Percentiles rank a stretch among this genome's conserved stretches.
phyloP scores from a whole-genome alignment of 768 basidiomycete species.

The Agaricus subrufescens region DNA sequence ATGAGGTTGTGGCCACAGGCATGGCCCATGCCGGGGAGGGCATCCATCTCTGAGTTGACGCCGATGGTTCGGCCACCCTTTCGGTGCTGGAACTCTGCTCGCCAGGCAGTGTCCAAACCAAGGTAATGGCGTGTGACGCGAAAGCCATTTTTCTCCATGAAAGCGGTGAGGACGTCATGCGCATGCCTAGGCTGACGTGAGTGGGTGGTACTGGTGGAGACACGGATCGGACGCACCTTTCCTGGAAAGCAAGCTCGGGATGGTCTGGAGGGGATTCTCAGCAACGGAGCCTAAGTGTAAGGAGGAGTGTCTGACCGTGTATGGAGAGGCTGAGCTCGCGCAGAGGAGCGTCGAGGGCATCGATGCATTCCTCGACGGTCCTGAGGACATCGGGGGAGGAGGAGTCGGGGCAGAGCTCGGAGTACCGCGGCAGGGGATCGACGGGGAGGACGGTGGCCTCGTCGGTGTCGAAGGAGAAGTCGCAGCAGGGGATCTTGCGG shows the following conservation, averaged over 20 bases:
- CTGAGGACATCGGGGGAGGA: conserved; percentile 34
- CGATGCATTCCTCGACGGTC: conserved; percentile 51
- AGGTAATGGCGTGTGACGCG: conserved; percentile 67
- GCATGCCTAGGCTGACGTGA: conserved; percentile 46
- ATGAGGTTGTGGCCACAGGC: conserved; percentile 85
- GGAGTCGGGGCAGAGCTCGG: conserved; percentile 15
- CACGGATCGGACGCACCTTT: conserved; percentile 40
- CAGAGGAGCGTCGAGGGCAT: conserved; percentile 46
- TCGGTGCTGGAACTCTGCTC: conserved; percentile 63
- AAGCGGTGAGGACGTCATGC: conserved; percentile 62
- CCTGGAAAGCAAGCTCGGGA: conserved; percentile 64
- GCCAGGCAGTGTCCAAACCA: conserved; percentile 72
- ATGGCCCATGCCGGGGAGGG: conserved; percentile 51
- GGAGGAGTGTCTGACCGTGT: conserved; percentile 45
- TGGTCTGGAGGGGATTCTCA: conserved; percentile 37
- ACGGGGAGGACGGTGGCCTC: conserved; percentile 22
- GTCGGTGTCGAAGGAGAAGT: conserved; percentile 31
- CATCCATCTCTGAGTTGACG: conserved; percentile 80
- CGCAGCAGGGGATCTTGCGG: conserved; percentile 35
- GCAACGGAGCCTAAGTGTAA: neutral
- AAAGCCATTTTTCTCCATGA: conserved; percentile 67
- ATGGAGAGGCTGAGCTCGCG: conserved; percentile 66
- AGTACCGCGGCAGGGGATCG: conserved; percentile 40
- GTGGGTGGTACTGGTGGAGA: neutral
- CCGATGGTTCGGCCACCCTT: conserved; percentile 63